Percentiles rank a stretch among this genome's conserved stretches.
Conservation (phyloP, 371 early-diverging fungal genomes). For the Chytridiales sp. region DNA sequence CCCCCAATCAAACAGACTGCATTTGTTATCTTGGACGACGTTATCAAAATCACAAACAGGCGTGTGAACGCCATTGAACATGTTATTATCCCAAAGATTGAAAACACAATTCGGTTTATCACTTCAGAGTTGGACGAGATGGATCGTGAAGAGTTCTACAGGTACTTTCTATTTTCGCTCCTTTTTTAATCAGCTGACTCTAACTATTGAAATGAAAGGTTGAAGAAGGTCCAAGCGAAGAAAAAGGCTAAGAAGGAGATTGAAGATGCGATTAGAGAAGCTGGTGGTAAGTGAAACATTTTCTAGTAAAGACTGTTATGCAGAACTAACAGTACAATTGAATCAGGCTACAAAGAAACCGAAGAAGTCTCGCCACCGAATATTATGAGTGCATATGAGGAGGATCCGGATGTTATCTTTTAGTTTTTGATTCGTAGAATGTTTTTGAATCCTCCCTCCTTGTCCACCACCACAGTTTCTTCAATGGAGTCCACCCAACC, state of each 20-base stretch:
- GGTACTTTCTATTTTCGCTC: slow-evolving; percentile 55
- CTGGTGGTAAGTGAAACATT: slow-evolving; percentile 5
- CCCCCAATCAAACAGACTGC: slow-evolving; percentile 60
- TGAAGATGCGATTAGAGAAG: slow-evolving; percentile 48
- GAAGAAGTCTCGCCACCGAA: slow-evolving; percentile 26
- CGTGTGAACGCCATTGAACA: slow-evolving; percentile 99
- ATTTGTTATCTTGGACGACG: slow-evolving; percentile 97
- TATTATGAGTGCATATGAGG: slow-evolving; percentile 46
- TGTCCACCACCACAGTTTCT: too few species aligned
- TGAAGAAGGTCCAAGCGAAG: slow-evolving; percentile 97
- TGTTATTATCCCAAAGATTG: slow-evolving; percentile 97
- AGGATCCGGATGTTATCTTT: slow-evolving; percentile 55
- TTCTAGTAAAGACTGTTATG: not conserved
- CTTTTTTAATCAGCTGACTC: not conserved
- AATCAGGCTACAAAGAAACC: not conserved
- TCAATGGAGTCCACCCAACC: too few species aligned
- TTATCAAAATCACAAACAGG: slow-evolving; percentile 98
- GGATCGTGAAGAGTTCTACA: slow-evolving; percentile 99
- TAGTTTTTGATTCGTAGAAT: slow-evolving; percentile 20
- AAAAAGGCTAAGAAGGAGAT: slow-evolving; percentile 87
- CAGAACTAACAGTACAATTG: not conserved
- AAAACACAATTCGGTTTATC: slow-evolving; percentile 98
- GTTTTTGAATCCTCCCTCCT: too few species aligned
- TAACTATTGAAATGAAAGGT: slow-evolving; percentile 39
- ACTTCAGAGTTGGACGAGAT: slow-evolving; percentile 98